Base-by-base conservation (phyloP, 805 yeast species). In the Cyberlindnera japonica region DNA sequence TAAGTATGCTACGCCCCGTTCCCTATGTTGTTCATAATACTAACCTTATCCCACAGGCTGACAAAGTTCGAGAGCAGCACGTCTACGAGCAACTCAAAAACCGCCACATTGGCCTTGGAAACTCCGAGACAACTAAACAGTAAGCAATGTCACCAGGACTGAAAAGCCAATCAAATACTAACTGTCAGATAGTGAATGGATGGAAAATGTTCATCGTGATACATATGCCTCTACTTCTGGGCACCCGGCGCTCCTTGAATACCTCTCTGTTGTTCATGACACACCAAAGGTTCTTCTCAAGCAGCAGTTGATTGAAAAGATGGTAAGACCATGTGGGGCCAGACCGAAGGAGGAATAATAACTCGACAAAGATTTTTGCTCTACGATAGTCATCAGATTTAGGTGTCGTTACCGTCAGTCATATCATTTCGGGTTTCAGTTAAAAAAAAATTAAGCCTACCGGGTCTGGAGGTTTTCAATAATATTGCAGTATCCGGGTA, bases 81-180 rank as follows among this genome's bases (percentile, higher is more conserved):
- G 66, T 68, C 34, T 80, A 69, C 54, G 77, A 75, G 35, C 72
- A 67, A 23, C 65, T 77, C 37, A 80, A 79, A 51, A 55, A 77
- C 31, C 77, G 81, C 53, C 79, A 83, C 55, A 66, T 82, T 17
- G 95, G 95, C 2, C 59, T 90, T 1, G 96, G 96, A 0, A 72
- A 78, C 54, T 71, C 89, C 9, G 80, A 78, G 38, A 88, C 95
- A 0, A 68, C 82, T 0, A 67, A 81, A 37, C 68, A 69, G 54
- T 50, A 18, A 41, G 54, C 49, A 17, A 10, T 32, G 20, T 12
- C 8, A n/a, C 31, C 11, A n/a, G n/a, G n/a, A n/a, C n/a, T n/a
- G n/a, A n/a, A n/a, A n/a, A n/a, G n/a, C n/a, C 19, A 10, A 10
- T 19, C 15, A 8, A 11, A 25, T 19, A 33, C 39, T 34, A 41